phyloP scores from a whole-genome alignment of 805 yeast genomes.

The Candida patagonica region DNA sequence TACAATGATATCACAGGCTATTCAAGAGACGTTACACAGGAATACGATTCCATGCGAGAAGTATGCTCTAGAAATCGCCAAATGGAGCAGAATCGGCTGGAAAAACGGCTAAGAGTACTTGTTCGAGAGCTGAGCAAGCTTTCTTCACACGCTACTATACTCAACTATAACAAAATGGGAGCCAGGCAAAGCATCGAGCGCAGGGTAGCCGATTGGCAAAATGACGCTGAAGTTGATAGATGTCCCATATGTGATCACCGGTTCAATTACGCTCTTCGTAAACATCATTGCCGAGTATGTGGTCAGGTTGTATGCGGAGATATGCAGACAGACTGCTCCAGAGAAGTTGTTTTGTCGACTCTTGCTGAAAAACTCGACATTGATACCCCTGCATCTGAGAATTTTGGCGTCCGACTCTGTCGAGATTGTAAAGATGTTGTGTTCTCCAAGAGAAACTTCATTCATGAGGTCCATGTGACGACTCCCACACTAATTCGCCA shows the following conservation, averaged over 20 bases:
- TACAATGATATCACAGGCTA: slow-evolving; percentile 37
- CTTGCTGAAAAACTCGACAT: slow-evolving; percentile 23
- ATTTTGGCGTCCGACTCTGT: slow-evolving; percentile 49
- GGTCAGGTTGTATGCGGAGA: slow-evolving; percentile 77
- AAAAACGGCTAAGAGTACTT: slow-evolving; percentile 41
- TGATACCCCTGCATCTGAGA: slow-evolving; percentile 12
- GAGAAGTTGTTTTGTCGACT: slow-evolving; percentile 47
- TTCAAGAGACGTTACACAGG: slow-evolving; percentile 35
- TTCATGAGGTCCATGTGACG: slow-evolving; percentile 30
- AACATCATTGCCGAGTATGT: slow-evolving; percentile 89
- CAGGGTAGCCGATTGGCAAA: slow-evolving; percentile 57
- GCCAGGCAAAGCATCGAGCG: slow-evolving; percentile 35
- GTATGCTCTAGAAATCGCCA: slow-evolving; percentile 38
- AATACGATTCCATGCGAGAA: slow-evolving; percentile 37
- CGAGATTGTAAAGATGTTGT: slow-evolving; percentile 54
- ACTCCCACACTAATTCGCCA: slow-evolving; percentile 32
- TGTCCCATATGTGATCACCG: slow-evolving; percentile 57
- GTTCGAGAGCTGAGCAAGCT: slow-evolving; percentile 19
- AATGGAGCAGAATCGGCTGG: slow-evolving; percentile 48
- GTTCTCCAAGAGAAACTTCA: slow-evolving; percentile 45
- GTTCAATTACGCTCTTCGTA: slow-evolving; percentile 53
- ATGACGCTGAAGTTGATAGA: slow-evolving; percentile 35
- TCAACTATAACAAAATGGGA: slow-evolving; percentile 21
- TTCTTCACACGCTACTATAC: slow-evolving; percentile 20
- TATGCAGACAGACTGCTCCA: slow-evolving; percentile 54